Evolutionary conservation across 164 flowering plant species (phyloP).

Genomic region (Aristolochia californica): DNA sequence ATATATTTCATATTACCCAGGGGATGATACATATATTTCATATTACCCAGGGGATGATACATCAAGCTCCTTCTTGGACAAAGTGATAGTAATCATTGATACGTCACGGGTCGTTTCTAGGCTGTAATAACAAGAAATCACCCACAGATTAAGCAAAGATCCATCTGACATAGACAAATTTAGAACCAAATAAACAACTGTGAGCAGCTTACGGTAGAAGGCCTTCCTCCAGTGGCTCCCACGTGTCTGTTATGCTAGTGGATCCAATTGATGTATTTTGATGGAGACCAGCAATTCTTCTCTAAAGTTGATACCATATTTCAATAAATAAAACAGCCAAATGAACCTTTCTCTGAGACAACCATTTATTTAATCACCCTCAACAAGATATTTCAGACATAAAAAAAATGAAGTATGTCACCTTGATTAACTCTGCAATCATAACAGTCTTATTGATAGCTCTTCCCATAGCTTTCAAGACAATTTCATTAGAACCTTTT

Average conservation of each 20-base stretch:
- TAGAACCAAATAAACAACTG: not conserved
- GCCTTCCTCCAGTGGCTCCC: constrained; percentile 77
- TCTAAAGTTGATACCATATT: constrained; percentile 20
- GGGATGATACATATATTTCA: no score
- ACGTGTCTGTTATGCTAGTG: constrained; percentile 51
- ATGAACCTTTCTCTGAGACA: not conserved
- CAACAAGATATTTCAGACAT: not conserved
- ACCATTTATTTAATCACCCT: not conserved
- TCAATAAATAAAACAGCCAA: not conserved
- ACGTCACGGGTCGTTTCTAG: constrained; percentile 60
- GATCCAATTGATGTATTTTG: constrained; percentile 55
- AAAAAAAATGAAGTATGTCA: not conserved
- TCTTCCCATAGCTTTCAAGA: constrained; percentile 52
- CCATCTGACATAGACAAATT: not conserved
- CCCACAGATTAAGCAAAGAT: not conserved
- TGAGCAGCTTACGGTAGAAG: constrained; percentile 44
- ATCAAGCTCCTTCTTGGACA: constrained; percentile 51
- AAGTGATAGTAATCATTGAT: constrained; percentile 49
- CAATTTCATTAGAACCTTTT: constrained; percentile 42
- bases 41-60: constrained; percentile 38
- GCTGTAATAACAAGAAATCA: constrained; percentile 16
- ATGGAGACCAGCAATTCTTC: constrained; percentile 58
- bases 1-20: no score
- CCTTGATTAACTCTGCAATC: constrained; percentile 49
- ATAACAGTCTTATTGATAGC: constrained; percentile 54